Evolutionary conservation across 352 stramenopile genomes (phyloP), one percentile per base, ranked within the genome.

Genomic region (Phytophthora crassamura): DNA sequence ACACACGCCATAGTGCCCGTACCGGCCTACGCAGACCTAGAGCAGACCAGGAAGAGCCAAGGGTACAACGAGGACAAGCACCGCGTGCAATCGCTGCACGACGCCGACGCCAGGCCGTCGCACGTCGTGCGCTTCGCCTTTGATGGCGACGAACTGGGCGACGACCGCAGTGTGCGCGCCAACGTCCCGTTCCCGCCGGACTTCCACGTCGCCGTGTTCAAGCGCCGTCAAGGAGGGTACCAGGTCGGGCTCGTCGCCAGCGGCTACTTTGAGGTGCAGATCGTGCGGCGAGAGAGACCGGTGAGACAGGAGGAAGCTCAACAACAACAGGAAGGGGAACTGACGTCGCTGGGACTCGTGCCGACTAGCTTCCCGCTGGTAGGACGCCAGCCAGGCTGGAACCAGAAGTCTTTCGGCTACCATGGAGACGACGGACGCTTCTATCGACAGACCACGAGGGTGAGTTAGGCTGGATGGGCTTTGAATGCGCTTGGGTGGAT

Each of bases 201-300:
- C 11, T 80, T 84, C 49, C 81, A 88, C 48, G 63, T 90, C 11
- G 72, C 72, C 1, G 78, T 92, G 15, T 83, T 88, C 41, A 76
- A 78, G 41, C 64, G 69, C 18, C 47, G 46, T 33, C 34, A 57
- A 9, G 2, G 25, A 41, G 30, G 50, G 30, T 91, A 86, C 56
- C 48, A 77, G 9, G 45, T 93, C 32, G 83, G 86, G 11, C 43
- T 93, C 7, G 63, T 80, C 7, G 57, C 74, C 5, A 88, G 85
- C 52, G 80, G 78, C 9, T 95, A 95, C 60, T 95, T 93, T 63
- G 84, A 95, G 65, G 81, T 95, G 48, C 70, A 84, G n/a, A 86
- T 94, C 18, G 39, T 71, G 7, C 56, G 55, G 34, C 67, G 69
- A 33, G 53, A 73, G 34, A 36, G 32, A 14, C 59, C 65, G 7